Evolutionary conservation across 2,329 filamentous ascomycete species (phyloP).

Genomic region (Scedosporium apiospermum): DNA sequence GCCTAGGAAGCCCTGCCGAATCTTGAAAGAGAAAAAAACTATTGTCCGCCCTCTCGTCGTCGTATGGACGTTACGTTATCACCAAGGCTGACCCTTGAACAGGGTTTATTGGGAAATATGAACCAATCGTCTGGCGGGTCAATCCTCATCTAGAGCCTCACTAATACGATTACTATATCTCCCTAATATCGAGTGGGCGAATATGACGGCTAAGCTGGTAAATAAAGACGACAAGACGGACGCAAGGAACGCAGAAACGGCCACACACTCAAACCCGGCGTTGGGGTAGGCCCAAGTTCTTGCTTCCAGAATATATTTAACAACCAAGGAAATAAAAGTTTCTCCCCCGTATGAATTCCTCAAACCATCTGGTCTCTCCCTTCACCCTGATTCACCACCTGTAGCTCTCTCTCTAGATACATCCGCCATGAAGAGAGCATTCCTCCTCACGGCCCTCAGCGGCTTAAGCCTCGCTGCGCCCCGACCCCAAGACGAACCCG

Average conservation of each 20-base stretch:
- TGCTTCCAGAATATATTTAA: neutral
- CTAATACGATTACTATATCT: neutral
- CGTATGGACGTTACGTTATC: too few species aligned
- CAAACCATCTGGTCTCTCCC: neutral
- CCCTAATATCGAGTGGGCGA: neutral
- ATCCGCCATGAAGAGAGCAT: slow-evolving; percentile 8
- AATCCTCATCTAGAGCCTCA: neutral
- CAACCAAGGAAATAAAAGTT: too few species aligned
- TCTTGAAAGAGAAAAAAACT: too few species aligned
- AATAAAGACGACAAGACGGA: neutral
- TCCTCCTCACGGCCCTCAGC: slow-evolving; percentile 4
- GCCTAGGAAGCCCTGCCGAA: too few species aligned
- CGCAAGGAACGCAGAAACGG: neutral
- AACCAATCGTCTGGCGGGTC: neutral
- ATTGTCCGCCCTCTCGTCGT: too few species aligned
- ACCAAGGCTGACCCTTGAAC: neutral
- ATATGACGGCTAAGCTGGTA: slow-evolving; percentile 7
- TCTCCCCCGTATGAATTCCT: neutral
- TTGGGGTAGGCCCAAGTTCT: neutral
- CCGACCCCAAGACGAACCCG: slow-evolving; percentile 3
- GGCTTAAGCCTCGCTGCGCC: neutral
- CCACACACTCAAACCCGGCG: neutral
- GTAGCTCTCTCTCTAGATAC: neutral
- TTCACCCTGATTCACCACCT: too few species aligned
- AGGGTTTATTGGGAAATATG: neutral